Evolutionary conservation across 1,284 basidiomycete genomes (phyloP), one percentile per base, ranked within the genome.

Genomic region (Erythrobasidium hasegawianum): DNA sequence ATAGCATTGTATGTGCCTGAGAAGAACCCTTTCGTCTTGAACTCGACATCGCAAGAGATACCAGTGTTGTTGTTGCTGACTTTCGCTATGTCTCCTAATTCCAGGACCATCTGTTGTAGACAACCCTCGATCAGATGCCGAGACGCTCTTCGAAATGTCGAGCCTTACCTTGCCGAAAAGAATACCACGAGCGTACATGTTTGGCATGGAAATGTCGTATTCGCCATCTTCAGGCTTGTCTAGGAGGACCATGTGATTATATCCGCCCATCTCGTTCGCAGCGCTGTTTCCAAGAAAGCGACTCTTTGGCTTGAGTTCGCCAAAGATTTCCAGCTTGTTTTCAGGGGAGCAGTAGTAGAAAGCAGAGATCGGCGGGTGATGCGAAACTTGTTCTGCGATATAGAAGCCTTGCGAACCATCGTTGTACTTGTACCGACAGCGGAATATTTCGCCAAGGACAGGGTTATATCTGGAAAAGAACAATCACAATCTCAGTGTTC

Each of bases 11-110:
- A 97, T 26, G 88, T 89, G 16, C 95, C 95, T 0, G 90, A 93
- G 77, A 97, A 97, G 83, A 95, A 98, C 24, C 95, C 95, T 89
- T 97, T 97, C 24, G 92, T 96, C 82, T 97, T 98, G 82, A 98
- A 99, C 73, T 97, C 93, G 45, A 98, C 81, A 75, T 97, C 92
- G 70, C 88, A 89, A 52, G 78, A 80, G 69, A 92, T 79, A 29
- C 86, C 85, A 56, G 85, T 86, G 72, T 84, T 84, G 70, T 88
- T 86, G 79, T 93, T 94, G 78, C 85, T 84, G 64, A 93, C 89
- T n/a, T 81, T 83, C 74, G 90, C 91, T 29, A 85, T 84, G 78
- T 98, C 95, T 9, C 95, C 95, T 14, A 99, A 82, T 80, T 99
- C 95, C 57, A 97, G 82, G 20, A 97, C 87, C 93, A 99, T 97